These are phyloP conservation scores for Salix exigua DNA, from an alignment of 345 rosid genomes.

Conservation along the genomic window DNA sequence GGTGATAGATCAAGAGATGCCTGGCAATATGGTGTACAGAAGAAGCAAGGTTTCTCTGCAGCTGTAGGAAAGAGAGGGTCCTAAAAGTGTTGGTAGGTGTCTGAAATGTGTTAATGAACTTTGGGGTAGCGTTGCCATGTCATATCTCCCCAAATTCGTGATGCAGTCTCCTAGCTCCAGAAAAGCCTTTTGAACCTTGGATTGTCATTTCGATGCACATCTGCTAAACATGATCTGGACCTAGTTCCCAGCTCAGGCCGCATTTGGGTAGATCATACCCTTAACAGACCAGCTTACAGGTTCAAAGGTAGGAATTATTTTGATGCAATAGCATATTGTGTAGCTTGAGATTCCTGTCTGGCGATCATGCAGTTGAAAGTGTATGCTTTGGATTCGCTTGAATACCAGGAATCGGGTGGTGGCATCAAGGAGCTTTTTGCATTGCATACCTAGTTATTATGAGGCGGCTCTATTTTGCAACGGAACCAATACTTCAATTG, in stretches of 20 bases:
- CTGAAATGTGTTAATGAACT: neutral
- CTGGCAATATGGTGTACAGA: conserved; percentile 71
- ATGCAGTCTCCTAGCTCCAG: conserved; percentile 7
- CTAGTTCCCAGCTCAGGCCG: neutral
- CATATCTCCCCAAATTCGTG: neutral
- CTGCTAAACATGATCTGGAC: neutral
- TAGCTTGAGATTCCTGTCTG: neutral
- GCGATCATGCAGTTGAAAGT: neutral
- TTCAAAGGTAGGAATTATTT: conserved; percentile 23
- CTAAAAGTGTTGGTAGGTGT: conserved; percentile 15
- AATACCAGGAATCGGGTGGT: conserved; percentile 17
- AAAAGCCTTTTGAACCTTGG: conserved; percentile 9
- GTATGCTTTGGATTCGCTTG: neutral
- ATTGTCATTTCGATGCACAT: neutral
- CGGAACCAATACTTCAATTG: neutral
- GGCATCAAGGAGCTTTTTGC: conserved; percentile 5
- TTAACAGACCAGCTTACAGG: conserved; percentile 16
- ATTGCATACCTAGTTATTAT: neutral
- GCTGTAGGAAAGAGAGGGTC: conserved; percentile 50
- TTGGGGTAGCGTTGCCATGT: neutral
- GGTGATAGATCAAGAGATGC: conserved; percentile 68
- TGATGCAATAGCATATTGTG: neutral
- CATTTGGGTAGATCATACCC: conserved; percentile 16
- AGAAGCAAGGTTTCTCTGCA: conserved; percentile 31
- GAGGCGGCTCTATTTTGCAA: neutral